Percentiles rank a stretch among this genome's conserved stretches.
Evolutionary conservation across 179 eudicot species (phyloP).

Genomic region (Gypsophila paniculata): DNA sequence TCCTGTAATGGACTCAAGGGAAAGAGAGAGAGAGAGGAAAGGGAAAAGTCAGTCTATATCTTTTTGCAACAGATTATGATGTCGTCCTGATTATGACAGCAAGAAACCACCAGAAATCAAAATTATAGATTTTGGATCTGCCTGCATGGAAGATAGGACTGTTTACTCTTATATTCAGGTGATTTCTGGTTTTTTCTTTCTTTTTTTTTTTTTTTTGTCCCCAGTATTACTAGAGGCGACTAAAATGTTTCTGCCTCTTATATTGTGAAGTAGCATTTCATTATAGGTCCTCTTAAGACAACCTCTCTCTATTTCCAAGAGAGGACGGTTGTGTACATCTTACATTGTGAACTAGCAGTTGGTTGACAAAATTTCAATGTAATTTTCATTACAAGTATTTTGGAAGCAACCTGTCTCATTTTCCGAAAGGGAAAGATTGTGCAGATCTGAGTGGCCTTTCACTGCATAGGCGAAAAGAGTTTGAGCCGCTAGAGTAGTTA

Average conservation of each 20-base stretch:
- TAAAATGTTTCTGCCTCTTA: background rate
- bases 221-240: conserved; percentile 11
- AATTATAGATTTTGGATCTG: conserved; percentile 98
- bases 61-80: conserved; percentile 17
- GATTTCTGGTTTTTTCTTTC: background rate
- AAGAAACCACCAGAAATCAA: conserved; percentile 83
- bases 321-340: background rate
- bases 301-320: background rate
- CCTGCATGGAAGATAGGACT: conserved; percentile 93
- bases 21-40: conserved; percentile 2
- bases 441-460: background rate
- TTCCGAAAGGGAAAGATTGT: background rate
- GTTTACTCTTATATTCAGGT: conserved; percentile 99
- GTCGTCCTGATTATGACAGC: conserved; percentile 46
- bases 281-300: background rate
- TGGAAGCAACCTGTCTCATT: background rate
- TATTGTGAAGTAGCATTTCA: conserved; percentile 5
- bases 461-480: background rate
- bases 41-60: conserved; percentile 11
- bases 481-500: background rate
- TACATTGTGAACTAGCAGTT: background rate
- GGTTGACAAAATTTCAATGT: too few species aligned
- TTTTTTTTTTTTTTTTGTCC: too few species aligned
- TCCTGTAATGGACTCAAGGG: conserved; percentile 10
- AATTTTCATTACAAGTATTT: background rate